Conservation (phyloP, 306 rosid species). For the Arachis stenosperma region DNA sequence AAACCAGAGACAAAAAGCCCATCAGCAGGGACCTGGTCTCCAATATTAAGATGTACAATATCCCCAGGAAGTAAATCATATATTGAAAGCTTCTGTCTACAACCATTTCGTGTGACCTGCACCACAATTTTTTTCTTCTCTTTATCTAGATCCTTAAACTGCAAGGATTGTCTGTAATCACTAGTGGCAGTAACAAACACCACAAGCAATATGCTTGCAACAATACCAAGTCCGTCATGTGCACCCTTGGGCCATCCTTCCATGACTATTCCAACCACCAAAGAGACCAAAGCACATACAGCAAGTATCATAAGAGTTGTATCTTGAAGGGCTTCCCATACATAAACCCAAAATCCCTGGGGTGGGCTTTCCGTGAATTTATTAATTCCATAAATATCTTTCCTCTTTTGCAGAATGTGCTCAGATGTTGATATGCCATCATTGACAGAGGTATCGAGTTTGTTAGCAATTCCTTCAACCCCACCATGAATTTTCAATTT, state of each 20-base stretch:
- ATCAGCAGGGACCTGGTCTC: slow-evolving; percentile 98
- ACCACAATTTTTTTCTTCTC: slow-evolving; percentile 91
- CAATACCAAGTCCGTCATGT: slow-evolving; percentile 98
- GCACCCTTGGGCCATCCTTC: slow-evolving; percentile 99
- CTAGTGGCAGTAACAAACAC: slow-evolving; percentile 95
- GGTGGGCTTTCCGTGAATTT: slow-evolving; percentile 81
- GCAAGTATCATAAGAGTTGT: slow-evolving; percentile 94
- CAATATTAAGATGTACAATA: slow-evolving; percentile 85
- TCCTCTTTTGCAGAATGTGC: slow-evolving; percentile 63
- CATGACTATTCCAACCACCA: slow-evolving; percentile 77
- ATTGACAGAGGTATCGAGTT: slow-evolving; percentile 63
- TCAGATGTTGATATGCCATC: slow-evolving; percentile 76
- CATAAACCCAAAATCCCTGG: slow-evolving; percentile 80
- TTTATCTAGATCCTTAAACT: slow-evolving; percentile 94
- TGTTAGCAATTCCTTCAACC: slow-evolving; percentile 63
- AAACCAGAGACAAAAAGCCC: slow-evolving; percentile 88
- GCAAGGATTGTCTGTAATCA: slow-evolving; percentile 92
- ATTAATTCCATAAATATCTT: slow-evolving; percentile 78
- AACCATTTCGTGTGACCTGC: slow-evolving; percentile 82
- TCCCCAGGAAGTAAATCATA: slow-evolving; percentile 96
- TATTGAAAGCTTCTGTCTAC: slow-evolving; percentile 90
- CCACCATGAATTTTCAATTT: slow-evolving; percentile 78
- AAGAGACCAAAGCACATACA: slow-evolving; percentile 79
- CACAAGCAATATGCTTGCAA: slow-evolving; percentile 96
- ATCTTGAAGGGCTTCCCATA: slow-evolving; percentile 99